Evolutionary conservation across 2,329 filamentous ascomycete genomes (phyloP), one percentile per base, ranked within the genome.

Genomic region (Alternaria dauci): DNA sequence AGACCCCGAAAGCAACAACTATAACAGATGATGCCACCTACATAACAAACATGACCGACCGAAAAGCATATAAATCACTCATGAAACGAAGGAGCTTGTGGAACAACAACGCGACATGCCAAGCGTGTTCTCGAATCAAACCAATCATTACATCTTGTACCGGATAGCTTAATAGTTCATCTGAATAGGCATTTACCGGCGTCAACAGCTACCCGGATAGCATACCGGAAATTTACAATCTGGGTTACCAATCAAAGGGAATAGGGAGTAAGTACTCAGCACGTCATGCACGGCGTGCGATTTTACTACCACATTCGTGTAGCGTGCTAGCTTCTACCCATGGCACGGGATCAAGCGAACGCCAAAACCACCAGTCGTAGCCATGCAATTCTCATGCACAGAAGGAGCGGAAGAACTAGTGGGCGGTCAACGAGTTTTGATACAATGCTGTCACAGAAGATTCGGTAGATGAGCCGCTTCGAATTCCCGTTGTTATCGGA

Each of bases 291-390:
- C 53, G 5, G 12, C 32, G 26, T 60, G 58, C 26, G 34, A 8
- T 39, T 9, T 32, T 23, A n/a, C 18, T 39, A 8, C 54, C 25
- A 8, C 11, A 52, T 16, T 46, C 14, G 43, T 23, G 25, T 58
- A 53, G 58, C 55, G 58, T 61, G 43, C 55, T 58, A 4, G 36
- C n/a, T 23, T 6, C 5, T 61, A 48, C 58, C 16, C 16, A 12
- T 8, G 8, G 4, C 6, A n/a, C 5, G 16, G 16, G 41, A 52
- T n/a, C 14, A 57, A 57, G 23, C 26, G 18, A 47, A 52, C 58
- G 30, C 55, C 7, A 16, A 2, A 34, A 30, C 25, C 12, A 20
- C 28, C 14, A 38, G n/a, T 30, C 25, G 4, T 42, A 52, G n/a
- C n/a, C 25, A 23, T 23, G 14, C 30, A 18, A 34, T 34, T 47